Evolutionary conservation across 169 alveolate species (phyloP), one percentile per base, ranked within the genome.

Genomic region (Plasmodium relictum): DNA sequence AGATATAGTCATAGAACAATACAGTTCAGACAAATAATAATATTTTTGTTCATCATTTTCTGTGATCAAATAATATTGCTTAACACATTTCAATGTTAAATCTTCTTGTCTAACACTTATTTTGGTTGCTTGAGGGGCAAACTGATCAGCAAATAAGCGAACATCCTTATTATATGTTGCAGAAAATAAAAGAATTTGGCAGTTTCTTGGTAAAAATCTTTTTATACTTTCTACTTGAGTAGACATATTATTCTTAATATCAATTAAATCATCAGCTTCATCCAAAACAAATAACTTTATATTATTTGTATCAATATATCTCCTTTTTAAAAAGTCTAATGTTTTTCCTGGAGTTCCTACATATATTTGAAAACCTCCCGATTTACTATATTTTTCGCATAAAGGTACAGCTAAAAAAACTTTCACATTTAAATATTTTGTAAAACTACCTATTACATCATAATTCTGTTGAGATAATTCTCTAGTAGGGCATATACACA

Each of bases 301-400:
- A 63, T 74, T 65, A 41, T 59, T 86, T 18, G 96, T 89, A 58
- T 94, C 93, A 65, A 97, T 93, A 76, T 74, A 76, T 76, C 97
- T 94, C 86, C 98, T 97, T 88, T 96, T 96, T 76, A 98, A 88
- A 96, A 98, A 94, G 69, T 98, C 99, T 93, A 96, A 89, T 26
- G 98, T 97, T 94, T 98, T 96, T 16, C 99, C 99, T 18, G 99
- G 99, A 3, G 99, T 98, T 26, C 99, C 99, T 41, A 98, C 98
- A 20, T 98, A 96, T 50, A 98, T 95, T 83, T 98, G 99, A 42
- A 93, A 93, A 12, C 95, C 96, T 37, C 88, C 93, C 2, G 89
- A 74, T 59, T 93, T 88, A 52, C 93, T 95, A 87, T 92, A 96
- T 74, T 86, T 88, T 41, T 72, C 94, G 58, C 97, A 95, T 59